A percentile compares a stretch with the other conserved stretches of the same genome.
Evolutionary conservation across 1,139 yeast species (phyloP).

Genomic region (Blastobotrys petasosporus): DNA sequence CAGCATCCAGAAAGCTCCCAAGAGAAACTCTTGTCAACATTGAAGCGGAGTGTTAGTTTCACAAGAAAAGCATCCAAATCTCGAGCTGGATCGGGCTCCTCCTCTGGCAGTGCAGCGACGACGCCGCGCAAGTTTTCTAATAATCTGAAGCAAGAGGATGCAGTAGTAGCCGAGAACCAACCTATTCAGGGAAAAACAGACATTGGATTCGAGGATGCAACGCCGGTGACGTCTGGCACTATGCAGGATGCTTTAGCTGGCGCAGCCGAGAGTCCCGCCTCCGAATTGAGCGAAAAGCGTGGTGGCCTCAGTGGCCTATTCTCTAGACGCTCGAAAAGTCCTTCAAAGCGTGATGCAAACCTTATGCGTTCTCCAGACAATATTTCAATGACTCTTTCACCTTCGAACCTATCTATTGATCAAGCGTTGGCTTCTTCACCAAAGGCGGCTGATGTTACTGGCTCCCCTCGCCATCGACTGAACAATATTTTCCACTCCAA

Average conservation of each 20-base stretch:
- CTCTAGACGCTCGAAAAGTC: conserved; percentile 4
- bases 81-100: conserved; percentile 20
- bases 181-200: too few species aligned
- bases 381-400: not conserved
- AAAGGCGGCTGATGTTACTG: not conserved
- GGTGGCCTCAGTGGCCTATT: conserved; percentile 8
- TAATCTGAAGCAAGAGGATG: not conserved
- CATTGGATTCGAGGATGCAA: too few species aligned
- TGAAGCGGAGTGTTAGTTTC: conserved; percentile 24
- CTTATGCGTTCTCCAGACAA: not conserved
- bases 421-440: conserved; percentile 22
- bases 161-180: not conserved
- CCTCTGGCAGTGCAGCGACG: conserved; percentile 8
- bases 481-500: conserved; percentile 2
- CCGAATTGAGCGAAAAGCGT: conserved; percentile 7
- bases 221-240: too few species aligned
- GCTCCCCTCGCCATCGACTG: conserved; percentile 6
- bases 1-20: not conserved
- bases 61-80: conserved; percentile 15
- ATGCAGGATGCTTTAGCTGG: not conserved
- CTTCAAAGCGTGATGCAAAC: conserved; percentile 7
- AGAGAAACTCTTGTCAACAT: conserved; percentile 15
- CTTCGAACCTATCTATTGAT: conserved; percentile 22
- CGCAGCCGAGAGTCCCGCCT: conserved; percentile 7
- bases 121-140: not conserved